Conservation (phyloP, 2,329 filamentous ascomycete genomes). For the Pseudogymnoascus destructans region DNA sequence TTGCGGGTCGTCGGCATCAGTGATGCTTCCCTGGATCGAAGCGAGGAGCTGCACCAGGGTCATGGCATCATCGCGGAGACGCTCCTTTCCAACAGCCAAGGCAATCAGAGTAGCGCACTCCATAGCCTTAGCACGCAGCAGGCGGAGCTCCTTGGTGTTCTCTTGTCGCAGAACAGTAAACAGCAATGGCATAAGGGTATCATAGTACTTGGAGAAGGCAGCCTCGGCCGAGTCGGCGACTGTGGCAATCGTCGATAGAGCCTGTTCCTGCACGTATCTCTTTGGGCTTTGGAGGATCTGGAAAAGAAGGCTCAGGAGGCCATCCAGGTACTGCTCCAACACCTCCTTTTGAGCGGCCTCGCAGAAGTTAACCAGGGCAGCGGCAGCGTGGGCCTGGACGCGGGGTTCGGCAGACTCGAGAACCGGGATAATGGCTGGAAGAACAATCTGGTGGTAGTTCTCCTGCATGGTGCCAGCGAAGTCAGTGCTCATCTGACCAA, state of each 20-base stretch:
- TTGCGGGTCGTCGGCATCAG: constrained; percentile 87
- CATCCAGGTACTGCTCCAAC: constrained; percentile 84
- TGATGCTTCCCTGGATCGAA: constrained; percentile 73
- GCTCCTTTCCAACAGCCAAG: constrained; percentile 84
- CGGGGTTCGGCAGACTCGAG: constrained; percentile 80
- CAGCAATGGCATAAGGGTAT: constrained; percentile 86
- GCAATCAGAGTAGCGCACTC: constrained; percentile 96
- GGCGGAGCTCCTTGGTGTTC: constrained; percentile 82
- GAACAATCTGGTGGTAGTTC: constrained; percentile 77
- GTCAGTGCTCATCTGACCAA: constrained; percentile 99
- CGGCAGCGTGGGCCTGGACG: constrained; percentile 92
- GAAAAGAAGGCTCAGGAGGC: constrained; percentile 73
- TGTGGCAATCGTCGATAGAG: constrained; percentile 91
- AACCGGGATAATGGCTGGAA: constrained; percentile 86
- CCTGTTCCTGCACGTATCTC: constrained; percentile 94
- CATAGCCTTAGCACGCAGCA: constrained; percentile 95
- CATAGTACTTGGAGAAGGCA: constrained; percentile 90
- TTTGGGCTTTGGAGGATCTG: constrained; percentile 81
- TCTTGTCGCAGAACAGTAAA: constrained; percentile 82
- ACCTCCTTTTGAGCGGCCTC: constrained; percentile 91
- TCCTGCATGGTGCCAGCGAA: constrained; percentile 97
- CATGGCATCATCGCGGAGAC: constrained; percentile 77
- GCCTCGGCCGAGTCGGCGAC: constrained; percentile 97
- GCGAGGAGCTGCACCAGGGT: constrained; percentile 78
- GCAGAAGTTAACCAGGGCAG: constrained; percentile 97